Base-by-base conservation (phyloP, 148 eudicot genomes). In the Linanthus parryae region DNA sequence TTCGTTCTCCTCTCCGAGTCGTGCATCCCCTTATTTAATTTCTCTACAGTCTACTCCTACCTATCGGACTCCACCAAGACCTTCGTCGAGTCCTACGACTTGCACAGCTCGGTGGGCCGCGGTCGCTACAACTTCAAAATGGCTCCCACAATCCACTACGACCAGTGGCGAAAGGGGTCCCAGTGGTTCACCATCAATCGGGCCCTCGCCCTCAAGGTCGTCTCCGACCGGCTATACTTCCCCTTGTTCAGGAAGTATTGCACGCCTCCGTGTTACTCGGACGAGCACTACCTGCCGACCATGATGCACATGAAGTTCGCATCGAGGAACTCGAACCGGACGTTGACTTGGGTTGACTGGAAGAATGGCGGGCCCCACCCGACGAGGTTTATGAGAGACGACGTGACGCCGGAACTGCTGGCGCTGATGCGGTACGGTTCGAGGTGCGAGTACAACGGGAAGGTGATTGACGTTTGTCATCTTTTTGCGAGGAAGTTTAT, bases 271-370 rank as follows among this genome's bases (percentile, higher is more conserved):
- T 89, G 95, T 51, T 89, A 85, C 29, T 90, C 77, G 42, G 97
- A 89, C 27, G 97, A 89, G 54, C 97, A 89, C 51, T 89, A 89
- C 54, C 85, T 89, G 41, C 94, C 95, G 5, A 89, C 97, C 61
- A 77, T 89, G 82, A 67, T 89, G 48, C 75, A 70, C n/a, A 89
- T 89, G 51, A 60, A 26, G 46, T 80, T 94, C 2, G 48, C 79
- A 0, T 40, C 48, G 19, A 70, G 59, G 5, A 33, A 84, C 66
- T 84, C 95, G 11, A 89, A 89, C 57, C 48, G 97, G 53, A 85
- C 81, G 64, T 23, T 89, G 44, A 89, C 97, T 23, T 85, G 75
- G 83, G 95, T 85, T 14, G 95, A 89, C 59, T 89, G 97, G 97
- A 82, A 95, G 6, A 77, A 85, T 47, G 91, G 97, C 1, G 95